phyloP scores from a whole-genome alignment of 805 yeast genomes.

The Yamadazyma takamatsuzukensis region DNA sequence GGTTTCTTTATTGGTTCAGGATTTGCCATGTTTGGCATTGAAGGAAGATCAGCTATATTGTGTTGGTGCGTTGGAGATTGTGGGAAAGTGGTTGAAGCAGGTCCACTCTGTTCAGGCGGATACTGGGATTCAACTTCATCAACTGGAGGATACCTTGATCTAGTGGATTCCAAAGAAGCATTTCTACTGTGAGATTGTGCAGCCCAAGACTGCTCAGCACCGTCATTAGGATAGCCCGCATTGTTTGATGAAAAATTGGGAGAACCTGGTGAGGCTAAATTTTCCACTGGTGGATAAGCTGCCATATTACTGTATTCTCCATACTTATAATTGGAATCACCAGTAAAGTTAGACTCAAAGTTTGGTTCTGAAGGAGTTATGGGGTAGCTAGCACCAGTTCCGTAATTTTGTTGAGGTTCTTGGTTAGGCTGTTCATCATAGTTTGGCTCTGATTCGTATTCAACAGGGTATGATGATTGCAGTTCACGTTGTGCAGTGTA shows the following conservation, averaged over 20 bases:
- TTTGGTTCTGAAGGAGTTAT: neutral
- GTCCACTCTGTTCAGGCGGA: neutral
- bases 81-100: constrained; percentile 1
- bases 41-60: too few relatives aligned
- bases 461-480: neutral
- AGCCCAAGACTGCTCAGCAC: constrained; percentile 1
- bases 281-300: constrained; percentile 10
- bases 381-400: too few relatives aligned
- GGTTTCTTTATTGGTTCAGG: constrained; percentile 4
- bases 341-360: too few relatives aligned
- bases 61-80: too few relatives aligned
- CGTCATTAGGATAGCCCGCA: constrained; percentile 1
- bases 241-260: neutral
- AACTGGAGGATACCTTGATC: constrained; percentile 14
- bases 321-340: too few relatives aligned
- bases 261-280: neutral
- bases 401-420: too few relatives aligned
- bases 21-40: constrained; percentile 1
- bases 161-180: constrained; percentile 10
- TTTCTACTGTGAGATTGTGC: constrained; percentile 4
- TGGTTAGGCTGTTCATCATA: constrained; percentile 1
- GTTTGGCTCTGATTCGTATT: constrained; percentile 1
- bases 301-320: constrained; percentile 7
- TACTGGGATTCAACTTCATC: constrained; percentile 8
- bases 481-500: neutral